A percentile compares a stretch with the other conserved stretches of the same genome.
phyloP scores from a whole-genome alignment of 345 rosid species.

The Populus ilicifolia region DNA sequence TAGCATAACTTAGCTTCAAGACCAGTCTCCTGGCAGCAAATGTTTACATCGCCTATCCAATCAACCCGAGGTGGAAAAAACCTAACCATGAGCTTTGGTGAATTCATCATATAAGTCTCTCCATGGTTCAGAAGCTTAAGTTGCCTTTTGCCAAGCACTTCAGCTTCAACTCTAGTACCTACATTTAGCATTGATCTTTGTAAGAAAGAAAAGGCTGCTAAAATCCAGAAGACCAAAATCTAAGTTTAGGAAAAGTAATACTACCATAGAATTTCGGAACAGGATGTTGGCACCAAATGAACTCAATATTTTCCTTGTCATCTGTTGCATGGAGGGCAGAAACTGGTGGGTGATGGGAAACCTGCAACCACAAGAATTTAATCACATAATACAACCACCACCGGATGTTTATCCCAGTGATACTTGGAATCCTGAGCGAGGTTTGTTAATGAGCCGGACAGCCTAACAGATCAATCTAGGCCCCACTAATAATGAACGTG shows the following conservation, averaged over 20 bases:
- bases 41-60: conserved; percentile 60
- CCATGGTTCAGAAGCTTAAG: conserved; percentile 49
- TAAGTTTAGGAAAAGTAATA: neutral
- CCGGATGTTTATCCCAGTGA: too few species aligned
- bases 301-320: conserved; percentile 52
- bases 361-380: conserved; percentile 30
- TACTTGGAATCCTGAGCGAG: too few species aligned
- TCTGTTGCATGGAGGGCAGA: conserved; percentile 81
- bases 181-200: neutral
- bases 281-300: conserved; percentile 60
- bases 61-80: conserved; percentile 60
- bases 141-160: conserved; percentile 55
- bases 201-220: neutral
- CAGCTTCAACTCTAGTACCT: conserved; percentile 70
- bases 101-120: conserved; percentile 78
- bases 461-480: too few species aligned
- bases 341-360: conserved; percentile 87
- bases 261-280: conserved; percentile 66
- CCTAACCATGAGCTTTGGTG: conserved; percentile 57
- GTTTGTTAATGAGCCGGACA: too few species aligned
- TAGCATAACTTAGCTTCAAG: conserved; percentile 58
- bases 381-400: neutral
- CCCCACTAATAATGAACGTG: too few species aligned
- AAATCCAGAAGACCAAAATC: neutral
- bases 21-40: conserved; percentile 57